Percentiles rank a stretch among this genome's conserved stretches.
Conservation (phyloP, 2,329 filamentous ascomycete species). For the Nemania sp. region DNA sequence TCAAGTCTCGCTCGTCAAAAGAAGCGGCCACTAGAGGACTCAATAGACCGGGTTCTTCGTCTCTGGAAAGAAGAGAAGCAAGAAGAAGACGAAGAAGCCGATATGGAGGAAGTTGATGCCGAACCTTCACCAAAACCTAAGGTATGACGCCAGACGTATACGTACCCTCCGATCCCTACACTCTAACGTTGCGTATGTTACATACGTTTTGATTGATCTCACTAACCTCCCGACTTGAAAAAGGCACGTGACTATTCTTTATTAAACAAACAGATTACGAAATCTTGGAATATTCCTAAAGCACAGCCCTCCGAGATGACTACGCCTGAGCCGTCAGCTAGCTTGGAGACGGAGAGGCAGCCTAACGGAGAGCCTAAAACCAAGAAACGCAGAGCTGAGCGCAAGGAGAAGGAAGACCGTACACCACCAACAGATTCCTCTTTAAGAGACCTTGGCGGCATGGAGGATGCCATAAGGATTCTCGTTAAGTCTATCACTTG, state of each 20-base stretch:
- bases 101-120: slow-evolving; percentile 44
- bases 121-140: slow-evolving; percentile 46
- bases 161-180: too few relatives aligned
- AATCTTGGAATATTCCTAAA: slow-evolving; percentile 54
- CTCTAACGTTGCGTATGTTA: neutral
- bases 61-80: slow-evolving; percentile 75
- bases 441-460: slow-evolving; percentile 79
- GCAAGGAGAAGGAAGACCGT: slow-evolving; percentile 64
- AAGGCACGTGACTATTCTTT: slow-evolving; percentile 51
- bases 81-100: slow-evolving; percentile 58
- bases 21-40: slow-evolving; percentile 84
- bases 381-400: slow-evolving; percentile 72
- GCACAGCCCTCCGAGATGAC: slow-evolving; percentile 43
- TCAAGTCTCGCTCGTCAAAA: slow-evolving; percentile 86
- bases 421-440: slow-evolving; percentile 75
- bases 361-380: slow-evolving; percentile 73
- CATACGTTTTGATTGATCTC: neutral
- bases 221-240: slow-evolving; percentile 15
- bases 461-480: slow-evolving; percentile 77
- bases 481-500: slow-evolving; percentile 78
- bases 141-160: slow-evolving; percentile 31
- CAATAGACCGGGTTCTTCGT: slow-evolving; percentile 83
- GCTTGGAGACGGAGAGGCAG: slow-evolving; percentile 61
- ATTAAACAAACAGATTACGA: slow-evolving; percentile 58
- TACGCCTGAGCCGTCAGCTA: slow-evolving; percentile 39